Percentiles rank a stretch among this genome's conserved stretches.
Evolutionary conservation across 306 rosid species (phyloP).

Genomic region (Psophocarpus tetragonolobus): DNA sequence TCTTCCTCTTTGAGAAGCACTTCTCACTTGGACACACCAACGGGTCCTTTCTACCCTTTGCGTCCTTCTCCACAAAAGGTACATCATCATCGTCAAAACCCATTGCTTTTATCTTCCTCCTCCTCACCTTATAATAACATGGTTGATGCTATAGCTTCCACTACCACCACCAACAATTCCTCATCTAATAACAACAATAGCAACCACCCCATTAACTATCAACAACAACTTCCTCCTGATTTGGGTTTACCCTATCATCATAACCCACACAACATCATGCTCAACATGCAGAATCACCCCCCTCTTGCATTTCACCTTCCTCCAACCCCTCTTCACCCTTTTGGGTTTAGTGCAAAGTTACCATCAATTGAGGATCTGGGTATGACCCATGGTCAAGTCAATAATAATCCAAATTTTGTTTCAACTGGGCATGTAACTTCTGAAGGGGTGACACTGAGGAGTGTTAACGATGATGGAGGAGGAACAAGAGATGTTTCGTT

Average conservation of each 20-base stretch:
- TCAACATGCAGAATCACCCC: slow-evolving; percentile 51
- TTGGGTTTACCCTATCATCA: slow-evolving; percentile 26
- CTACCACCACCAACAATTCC: slow-evolving; percentile 21
- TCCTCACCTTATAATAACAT: slow-evolving; percentile 37
- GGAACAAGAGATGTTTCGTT: slow-evolving; percentile 16
- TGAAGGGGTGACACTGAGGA: slow-evolving; percentile 11
- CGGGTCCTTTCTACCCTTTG: slow-evolving; percentile 46
- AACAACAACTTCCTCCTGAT: slow-evolving; percentile 35
- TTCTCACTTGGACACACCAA: slow-evolving; percentile 26
- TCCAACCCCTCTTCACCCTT: slow-evolving; percentile 27
- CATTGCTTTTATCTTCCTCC: slow-evolving; percentile 38
- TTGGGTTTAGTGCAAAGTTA: slow-evolving; percentile 41
- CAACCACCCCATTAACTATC: slow-evolving; percentile 30
- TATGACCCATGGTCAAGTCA: slow-evolving; percentile 35
- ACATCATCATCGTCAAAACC: slow-evolving; percentile 35
- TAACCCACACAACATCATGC: slow-evolving; percentile 39
- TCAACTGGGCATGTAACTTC: slow-evolving; percentile 17
- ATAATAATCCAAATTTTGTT: slow-evolving; percentile 8
- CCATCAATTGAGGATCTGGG: slow-evolving; percentile 47
- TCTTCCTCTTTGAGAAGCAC: slow-evolving; percentile 37
- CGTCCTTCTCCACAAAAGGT: slow-evolving; percentile 65
- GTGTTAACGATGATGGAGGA: slow-evolving; percentile 7
- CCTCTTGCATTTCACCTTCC: slow-evolving; percentile 47
- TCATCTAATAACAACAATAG: not conserved
- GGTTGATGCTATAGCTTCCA: slow-evolving; percentile 43